Conservation (phyloP, 2,329 filamentous ascomycete genomes). For the Colletotrichum sp. region DNA sequence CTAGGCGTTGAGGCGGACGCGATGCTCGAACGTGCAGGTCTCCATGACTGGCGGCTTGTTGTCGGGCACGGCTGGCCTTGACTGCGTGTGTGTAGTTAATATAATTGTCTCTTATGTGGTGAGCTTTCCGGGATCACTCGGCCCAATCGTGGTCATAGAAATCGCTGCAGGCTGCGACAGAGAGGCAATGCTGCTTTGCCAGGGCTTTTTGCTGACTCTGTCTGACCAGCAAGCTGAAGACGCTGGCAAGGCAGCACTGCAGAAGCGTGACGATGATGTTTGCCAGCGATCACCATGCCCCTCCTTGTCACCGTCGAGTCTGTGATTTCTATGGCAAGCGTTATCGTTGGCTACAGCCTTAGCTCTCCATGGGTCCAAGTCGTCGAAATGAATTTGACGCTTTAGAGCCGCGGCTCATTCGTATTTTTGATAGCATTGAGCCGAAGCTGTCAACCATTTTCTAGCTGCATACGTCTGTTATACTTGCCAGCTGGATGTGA, state of each 20-base stretch:
- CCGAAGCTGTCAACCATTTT: background rate
- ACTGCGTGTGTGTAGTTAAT: background rate
- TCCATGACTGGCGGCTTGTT: background rate
- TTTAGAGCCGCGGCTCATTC: background rate
- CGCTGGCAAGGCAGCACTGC: conserved; percentile 11
- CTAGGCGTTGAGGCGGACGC: background rate
- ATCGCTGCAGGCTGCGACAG: background rate
- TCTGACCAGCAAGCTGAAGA: background rate
- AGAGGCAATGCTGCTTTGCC: background rate
- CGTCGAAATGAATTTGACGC: background rate
- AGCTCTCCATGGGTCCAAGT: background rate
- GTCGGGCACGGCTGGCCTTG: background rate
- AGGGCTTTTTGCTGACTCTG: background rate
- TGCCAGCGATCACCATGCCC: background rate
- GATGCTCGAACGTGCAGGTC: background rate
- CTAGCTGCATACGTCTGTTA: background rate
- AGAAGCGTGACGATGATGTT: conserved; percentile 1
- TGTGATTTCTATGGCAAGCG: background rate
- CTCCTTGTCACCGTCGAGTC: background rate
- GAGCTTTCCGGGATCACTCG: background rate
- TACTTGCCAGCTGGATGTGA: background rate
- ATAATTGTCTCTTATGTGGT: background rate
- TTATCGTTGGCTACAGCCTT: background rate
- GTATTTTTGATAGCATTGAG: background rate
- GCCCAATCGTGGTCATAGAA: background rate